Base-by-base conservation (phyloP, 441 rosid species). In the Pelargonium myrrhifolium region DNA sequence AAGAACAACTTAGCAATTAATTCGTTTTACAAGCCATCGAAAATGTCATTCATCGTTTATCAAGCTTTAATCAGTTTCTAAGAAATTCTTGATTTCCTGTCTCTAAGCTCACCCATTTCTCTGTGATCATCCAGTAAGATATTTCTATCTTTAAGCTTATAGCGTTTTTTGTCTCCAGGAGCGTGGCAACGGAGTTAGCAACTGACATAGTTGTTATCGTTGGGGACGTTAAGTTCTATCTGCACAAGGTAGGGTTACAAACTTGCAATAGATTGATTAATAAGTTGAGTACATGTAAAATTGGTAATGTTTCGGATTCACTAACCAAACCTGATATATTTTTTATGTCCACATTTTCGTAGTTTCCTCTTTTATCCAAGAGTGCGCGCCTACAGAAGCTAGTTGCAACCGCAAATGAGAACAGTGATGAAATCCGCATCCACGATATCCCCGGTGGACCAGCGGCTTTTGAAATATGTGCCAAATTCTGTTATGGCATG, bases 401-500 rank as follows among this genome's bases (percentile, higher is more conserved):
- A 4, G 85, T 85, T 66, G 71, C 56, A 59, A 68, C 82, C 39
- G 88, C 83, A 15, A 72, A 67, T 9, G 94, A 87, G 65, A 89
- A 87, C 37, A 79, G 73, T 10, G 78, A 88, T 64, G 94, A 87
- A 76, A 83, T 88, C 39, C 72, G 66, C 53, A 71, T 88, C 59
- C 70, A 42, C 45, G 92, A 87, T 78, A 85, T 94, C 62, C 98
- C 99, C 1, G 99, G 99, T 64, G 97, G 99, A 26, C 80, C 87
- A 9, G 83, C 87, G 76, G 90, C 98, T 31, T 94, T 94, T 67
- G 99, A 94, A 78, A 87, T 85, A 62, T 91, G 99, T 82, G 93
- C 97, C 0, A 93, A 93, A 75, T 94, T 92, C 79, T 94, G 99
- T 80, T 94, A 94, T 59, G 97, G 96, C 31, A 92, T 94, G 93